Percentiles rank a stretch among this genome's conserved stretches.
phyloP scores from a whole-genome alignment of 2,329 filamentous ascomycete genomes.

The Aureobasidium pullulans region DNA sequence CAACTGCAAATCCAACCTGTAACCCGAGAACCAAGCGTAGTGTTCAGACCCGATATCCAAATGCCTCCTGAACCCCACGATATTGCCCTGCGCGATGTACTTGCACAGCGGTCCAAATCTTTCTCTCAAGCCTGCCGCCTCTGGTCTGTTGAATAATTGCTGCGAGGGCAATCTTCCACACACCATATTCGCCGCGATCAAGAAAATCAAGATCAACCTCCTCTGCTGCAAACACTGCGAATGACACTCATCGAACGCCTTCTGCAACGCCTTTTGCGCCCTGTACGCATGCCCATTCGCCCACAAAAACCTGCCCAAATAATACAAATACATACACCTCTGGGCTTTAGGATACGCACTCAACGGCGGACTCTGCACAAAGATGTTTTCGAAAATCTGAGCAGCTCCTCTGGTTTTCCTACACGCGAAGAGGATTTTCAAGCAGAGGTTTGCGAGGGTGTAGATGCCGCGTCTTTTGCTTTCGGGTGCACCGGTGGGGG shows the following conservation, averaged over 20 bases:
- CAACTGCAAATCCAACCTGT: constrained; percentile 68
- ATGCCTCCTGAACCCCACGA: constrained; percentile 63
- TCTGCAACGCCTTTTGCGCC: constrained; percentile 66
- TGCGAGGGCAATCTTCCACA: constrained; percentile 73
- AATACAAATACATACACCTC: constrained; percentile 88
- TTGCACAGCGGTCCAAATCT: constrained; percentile 67
- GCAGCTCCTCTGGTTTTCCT: constrained; percentile 75
- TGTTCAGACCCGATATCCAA: constrained; percentile 48
- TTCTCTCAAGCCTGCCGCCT: constrained; percentile 56
- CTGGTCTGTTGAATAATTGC: constrained; percentile 59
- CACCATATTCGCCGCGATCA: constrained; percentile 75
- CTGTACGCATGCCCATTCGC: constrained; percentile 75
- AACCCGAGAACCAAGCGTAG: constrained; percentile 66
- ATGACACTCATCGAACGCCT: constrained; percentile 72
- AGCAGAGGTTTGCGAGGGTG: constrained; percentile 80
- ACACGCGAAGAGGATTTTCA: constrained; percentile 84
- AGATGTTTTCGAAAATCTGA: constrained; percentile 84
- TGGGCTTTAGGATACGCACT: constrained; percentile 76
- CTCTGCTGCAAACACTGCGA: constrained; percentile 55
- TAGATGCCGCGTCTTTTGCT: constrained; percentile 86
- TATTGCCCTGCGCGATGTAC: constrained; percentile 66
- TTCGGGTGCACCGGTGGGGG: constrained; percentile 56
- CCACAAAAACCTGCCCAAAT: constrained; percentile 84
- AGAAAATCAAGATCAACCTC: constrained; percentile 71
- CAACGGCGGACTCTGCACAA: constrained; percentile 72